Evolutionary conservation across 2,329 filamentous ascomycete species (phyloP), one percentile per base, ranked within the genome.

Genomic region (Penicillium sp.): DNA sequence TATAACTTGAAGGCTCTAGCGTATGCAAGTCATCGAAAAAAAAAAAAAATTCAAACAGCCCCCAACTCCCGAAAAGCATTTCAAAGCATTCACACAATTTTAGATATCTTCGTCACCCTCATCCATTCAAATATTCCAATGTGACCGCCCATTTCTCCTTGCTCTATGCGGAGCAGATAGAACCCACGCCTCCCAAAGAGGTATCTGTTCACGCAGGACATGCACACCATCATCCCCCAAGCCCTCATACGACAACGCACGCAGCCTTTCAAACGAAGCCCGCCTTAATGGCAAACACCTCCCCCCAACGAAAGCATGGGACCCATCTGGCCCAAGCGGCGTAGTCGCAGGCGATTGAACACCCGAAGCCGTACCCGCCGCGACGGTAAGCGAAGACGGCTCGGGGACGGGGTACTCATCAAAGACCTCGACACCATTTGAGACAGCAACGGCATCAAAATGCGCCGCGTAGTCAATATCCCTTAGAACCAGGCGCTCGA

Each of bases 401-500:
- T 51, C 26, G n/a, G 54, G 50, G 11, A 29, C 35, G 35, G 14
- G 38, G 7, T 51, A 30, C 34, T 46, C 36, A 39, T 64, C 55
- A 19, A 60, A 62, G 3, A 63, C 52, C 30, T 65, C 63, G 2
- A 57, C 57, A 1, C 57, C 58, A 4, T 49, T 56, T 3, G 62
- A 55, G 34, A 56, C 61, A 23, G 61, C 71, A 32, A 66, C 69
- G 26, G 76, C 74, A 55, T 84, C 79, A 55, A 82, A 83, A 47
- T 81, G 74, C 34, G 72, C 74, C 2, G 78, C 79, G 62, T 88
- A 88, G 35, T 83, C 81, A 44, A 87, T 83, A 6, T 82, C 74
- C 34, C 82, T 75, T n/a, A 89, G 70, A 60, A 83, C 84, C 29
- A 88, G 78, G 78, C 83, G 86, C 42, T 86, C 80, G 14, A 88